phyloP scores from a whole-genome alignment of 768 basidiomycete species.

The Candolleomyces efflorescens region DNA sequence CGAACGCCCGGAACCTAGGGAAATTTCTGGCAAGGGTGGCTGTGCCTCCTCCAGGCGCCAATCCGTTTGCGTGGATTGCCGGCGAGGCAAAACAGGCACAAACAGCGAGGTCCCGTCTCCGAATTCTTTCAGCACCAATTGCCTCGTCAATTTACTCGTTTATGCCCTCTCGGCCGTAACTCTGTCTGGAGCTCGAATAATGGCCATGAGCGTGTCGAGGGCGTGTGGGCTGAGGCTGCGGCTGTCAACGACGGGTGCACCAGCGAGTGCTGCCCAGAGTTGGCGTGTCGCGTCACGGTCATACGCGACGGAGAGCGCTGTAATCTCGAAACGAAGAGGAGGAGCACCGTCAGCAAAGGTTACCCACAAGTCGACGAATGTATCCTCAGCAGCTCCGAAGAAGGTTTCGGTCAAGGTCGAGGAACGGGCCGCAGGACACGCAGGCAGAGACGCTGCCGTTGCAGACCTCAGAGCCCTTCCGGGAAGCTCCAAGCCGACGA shows the following conservation, averaged over 20 bases:
- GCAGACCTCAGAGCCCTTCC: slow-evolving; percentile 7
- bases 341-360: slow-evolving; percentile 7
- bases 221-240: slow-evolving; percentile 1
- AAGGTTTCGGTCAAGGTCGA: slow-evolving; percentile 5
- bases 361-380: slow-evolving; percentile 1
- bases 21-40: slow-evolving; percentile 17
- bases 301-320: slow-evolving; percentile 10
- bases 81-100: slow-evolving; percentile 3
- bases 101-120: background rate
- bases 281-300: background rate
- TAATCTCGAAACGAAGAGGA: background rate
- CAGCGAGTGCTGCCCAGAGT: background rate
- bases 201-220: slow-evolving; percentile 4
- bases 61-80: slow-evolving; percentile 12
- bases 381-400: slow-evolving; percentile 1
- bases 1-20: background rate
- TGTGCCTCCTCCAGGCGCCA: slow-evolving; percentile 24
- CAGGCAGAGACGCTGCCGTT: background rate
- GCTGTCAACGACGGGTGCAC: background rate
- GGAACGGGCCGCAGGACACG: slow-evolving; percentile 5
- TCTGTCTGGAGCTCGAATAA: background rate
- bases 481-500: background rate
- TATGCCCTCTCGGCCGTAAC: background rate
- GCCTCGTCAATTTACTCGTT: background rate
- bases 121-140: background rate